Base-by-base conservation (phyloP, 257 asterid species). In the Jasminum sambac region DNA sequence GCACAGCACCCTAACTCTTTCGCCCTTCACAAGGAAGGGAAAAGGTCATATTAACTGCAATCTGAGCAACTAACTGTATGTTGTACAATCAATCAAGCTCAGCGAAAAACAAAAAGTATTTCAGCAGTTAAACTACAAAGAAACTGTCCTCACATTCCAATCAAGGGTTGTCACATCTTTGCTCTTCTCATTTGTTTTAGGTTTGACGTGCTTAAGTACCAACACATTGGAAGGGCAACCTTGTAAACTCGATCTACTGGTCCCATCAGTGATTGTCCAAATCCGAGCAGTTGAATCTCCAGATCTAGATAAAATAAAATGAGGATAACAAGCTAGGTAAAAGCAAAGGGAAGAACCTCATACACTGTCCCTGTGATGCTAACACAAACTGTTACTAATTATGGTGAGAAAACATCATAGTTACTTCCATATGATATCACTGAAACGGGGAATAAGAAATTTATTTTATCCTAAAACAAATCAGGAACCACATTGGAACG, bases 231-330 rank as follows among this genome's bases (percentile, higher is more conserved):
- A 67, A 50, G 61, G 16, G 48, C 74, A 70, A 46, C 14, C 42
- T 57, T 4, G 72, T 25, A 72, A 40, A 62, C 63, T 66, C 43
- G 75, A 71, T 26, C 21, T 68, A 17, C 43, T 66, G 52, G 55
- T 38, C 62, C 70, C 85, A 30, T 66, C 69, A 5, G 57, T 7
- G 8, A 80, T 62, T 65, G 57, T 73, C 82, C 82, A 77, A 19
- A 77, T 77, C 23, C 82, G 76, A 21, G 83, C 80, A 6, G 83
- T 79, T 71, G 83, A 75, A 66, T 80, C 84, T 64, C 81, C 79
- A 65, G 84, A 79, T 41, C 79, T 76, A 34, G 52, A 63, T 48
- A 26, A 59, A 2, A 71, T 10, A 48, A 52, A 66, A 11, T 21
- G 3, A n/a, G n/a, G n/a, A n/a, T n/a, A n/a, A n/a, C n/a, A n/a